Evolutionary conservation across 2,329 filamentous ascomycete species (phyloP), one percentile per base, ranked within the genome.

Genomic region (Kalmusia sp.): DNA sequence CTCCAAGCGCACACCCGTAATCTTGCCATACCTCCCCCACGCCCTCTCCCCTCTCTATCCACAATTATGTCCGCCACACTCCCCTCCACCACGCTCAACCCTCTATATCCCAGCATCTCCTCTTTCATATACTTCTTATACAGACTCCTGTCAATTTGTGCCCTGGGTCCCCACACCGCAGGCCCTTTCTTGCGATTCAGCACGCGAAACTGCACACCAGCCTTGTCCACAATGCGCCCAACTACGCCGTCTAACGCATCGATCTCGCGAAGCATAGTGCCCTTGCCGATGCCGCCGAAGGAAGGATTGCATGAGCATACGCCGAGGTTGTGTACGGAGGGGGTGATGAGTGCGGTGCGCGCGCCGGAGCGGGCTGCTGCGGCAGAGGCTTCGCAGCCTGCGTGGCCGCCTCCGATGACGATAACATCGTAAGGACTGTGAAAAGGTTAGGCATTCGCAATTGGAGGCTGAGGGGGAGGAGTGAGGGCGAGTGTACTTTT

Each of bases 231-330:
- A 19, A 97, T 88, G 30, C 91, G 85, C 0, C 92, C 93, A 0
- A 92, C 89, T 17, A 99, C 80, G 0, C 95, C 95, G 69, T 98
- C 95, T 54, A 99, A 81, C 0, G 95, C 95, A 78, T 99, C 95
- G 27, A 99, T 88, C 76, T 99, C 95, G 35, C 93, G 88, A 45
- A 99, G 80, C 80, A 99, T 97, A 8, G 91, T 98, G 14, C 95
- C 95, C 73, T 99, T 99, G 38, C 95, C 95, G 64, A 99, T 98
- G n/a, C 95, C 95, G 33, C 95, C 95, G 70, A 99, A 96, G 59
- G 92, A 96, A 1, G 93, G 93, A 72, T 98, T 98, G 78, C 93
- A 98, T 30, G 93, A 97, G 78, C 93, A 98, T 25, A 95, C 91
- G 50, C 93, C 93, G 17, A 98, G 87, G 65, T 97, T 96, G 54